Evolutionary conservation across 1,284 basidiomycete species (phyloP).

Genomic region (Coniferiporia weirii): DNA sequence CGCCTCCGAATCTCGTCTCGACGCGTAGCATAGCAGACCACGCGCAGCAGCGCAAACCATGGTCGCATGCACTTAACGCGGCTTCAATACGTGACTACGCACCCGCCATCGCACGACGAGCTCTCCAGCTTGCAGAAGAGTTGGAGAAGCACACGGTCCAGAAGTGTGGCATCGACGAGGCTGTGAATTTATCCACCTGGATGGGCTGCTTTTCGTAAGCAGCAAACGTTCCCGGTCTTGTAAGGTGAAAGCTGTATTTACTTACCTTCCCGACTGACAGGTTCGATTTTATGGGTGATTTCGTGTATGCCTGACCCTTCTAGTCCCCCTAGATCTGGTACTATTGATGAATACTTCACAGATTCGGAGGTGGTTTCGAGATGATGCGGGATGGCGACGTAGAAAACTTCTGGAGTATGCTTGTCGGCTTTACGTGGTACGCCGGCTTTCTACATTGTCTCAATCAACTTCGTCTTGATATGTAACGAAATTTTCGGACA

Average conservation of each 20-base stretch:
- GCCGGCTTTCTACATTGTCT: background rate
- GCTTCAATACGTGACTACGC: slow-evolving; percentile 36
- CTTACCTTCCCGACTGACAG: slow-evolving; percentile 8
- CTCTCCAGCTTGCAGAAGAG: slow-evolving; percentile 29
- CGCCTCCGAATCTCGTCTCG: background rate
- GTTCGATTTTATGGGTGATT: slow-evolving; percentile 34
- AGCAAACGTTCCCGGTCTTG: slow-evolving; percentile 6
- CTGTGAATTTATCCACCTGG: slow-evolving; percentile 31
- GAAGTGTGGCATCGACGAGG: background rate
- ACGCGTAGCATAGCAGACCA: slow-evolving; percentile 33
- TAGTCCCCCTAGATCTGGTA: no score
- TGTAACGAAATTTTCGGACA: background rate
- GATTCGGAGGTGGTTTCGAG: slow-evolving; percentile 28
- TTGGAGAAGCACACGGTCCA: slow-evolving; percentile 21
- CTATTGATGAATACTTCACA: slow-evolving; percentile 9
- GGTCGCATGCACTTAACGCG: slow-evolving; percentile 38
- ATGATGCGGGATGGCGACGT: slow-evolving; percentile 25
- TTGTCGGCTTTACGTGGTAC: slow-evolving; percentile 18
- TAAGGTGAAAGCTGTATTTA: slow-evolving; percentile 21
- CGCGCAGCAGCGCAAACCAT: slow-evolving; percentile 33
- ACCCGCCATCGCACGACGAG: slow-evolving; percentile 29
- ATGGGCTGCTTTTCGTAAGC: slow-evolving; percentile 28
- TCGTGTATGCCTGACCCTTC: slow-evolving; percentile 24
- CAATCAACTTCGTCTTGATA: background rate
- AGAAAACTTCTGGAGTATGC: slow-evolving; percentile 12